Conservation (phyloP, 192 early-diverging fungal species). For the Gaertneriomyces semiglobifer region DNA sequence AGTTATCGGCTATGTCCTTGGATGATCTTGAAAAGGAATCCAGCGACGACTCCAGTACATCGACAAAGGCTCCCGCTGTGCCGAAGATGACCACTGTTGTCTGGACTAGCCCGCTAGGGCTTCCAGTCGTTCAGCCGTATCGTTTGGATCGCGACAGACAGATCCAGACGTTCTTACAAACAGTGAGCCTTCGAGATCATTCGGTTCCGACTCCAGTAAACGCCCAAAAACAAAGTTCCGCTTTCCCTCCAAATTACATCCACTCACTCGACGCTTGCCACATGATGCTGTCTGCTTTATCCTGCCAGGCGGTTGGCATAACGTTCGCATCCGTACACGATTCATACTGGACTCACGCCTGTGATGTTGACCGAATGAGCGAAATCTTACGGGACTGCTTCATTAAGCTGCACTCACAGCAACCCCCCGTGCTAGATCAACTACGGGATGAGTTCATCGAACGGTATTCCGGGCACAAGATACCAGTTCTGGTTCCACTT, state of each 20-base stretch:
- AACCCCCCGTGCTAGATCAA: constrained; percentile 69
- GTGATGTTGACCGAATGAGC: constrained; percentile 83
- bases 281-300: constrained; percentile 91
- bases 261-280: constrained; percentile 96
- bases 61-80: not conserved
- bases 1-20: not conserved
- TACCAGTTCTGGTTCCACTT: constrained; percentile 51
- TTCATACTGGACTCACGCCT: constrained; percentile 97
- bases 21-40: constrained; percentile 33
- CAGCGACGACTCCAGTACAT: not conserved
- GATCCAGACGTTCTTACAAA: constrained; percentile 77
- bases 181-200: constrained; percentile 68
- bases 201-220: constrained; percentile 76
- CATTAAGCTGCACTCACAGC: constrained; percentile 74
- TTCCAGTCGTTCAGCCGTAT: constrained; percentile 97
- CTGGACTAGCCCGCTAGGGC: constrained; percentile 93
- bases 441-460: constrained; percentile 78
- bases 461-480: constrained; percentile 69
- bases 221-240: constrained; percentile 85
- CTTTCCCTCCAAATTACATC: constrained; percentile 98
- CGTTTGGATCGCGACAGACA: constrained; percentile 63
- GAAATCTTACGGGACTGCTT: constrained; percentile 84
- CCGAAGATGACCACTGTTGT: constrained; percentile 78
- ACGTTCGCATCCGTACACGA: constrained; percentile 96
- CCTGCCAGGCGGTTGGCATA: constrained; percentile 72